Evolutionary conservation across 805 yeast species (phyloP).

Genomic region (Groenewaldozyma tartarivorans): DNA sequence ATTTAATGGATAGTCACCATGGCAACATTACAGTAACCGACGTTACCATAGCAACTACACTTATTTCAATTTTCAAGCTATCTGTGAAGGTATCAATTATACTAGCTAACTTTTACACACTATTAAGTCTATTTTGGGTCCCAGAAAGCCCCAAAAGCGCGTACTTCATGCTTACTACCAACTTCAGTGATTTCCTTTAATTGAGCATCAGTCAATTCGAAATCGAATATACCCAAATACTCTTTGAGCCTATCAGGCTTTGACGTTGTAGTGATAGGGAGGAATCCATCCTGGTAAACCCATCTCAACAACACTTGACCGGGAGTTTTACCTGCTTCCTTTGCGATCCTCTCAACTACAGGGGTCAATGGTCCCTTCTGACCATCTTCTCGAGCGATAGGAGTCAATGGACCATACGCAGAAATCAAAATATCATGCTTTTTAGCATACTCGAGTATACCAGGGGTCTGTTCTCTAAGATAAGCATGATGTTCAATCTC

Average conservation of each 20-base stretch:
- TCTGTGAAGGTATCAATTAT: too few species aligned
- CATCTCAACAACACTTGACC: constrained; percentile 39
- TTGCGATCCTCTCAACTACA: constrained; percentile 44
- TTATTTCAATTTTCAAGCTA: too few species aligned
- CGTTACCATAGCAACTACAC: too few species aligned
- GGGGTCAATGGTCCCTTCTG: constrained; percentile 38
- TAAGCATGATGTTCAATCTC: constrained; percentile 55
- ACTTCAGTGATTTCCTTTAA: constrained; percentile 22
- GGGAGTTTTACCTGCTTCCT: constrained; percentile 35
- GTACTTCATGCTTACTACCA: neutral
- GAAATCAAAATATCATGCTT: constrained; percentile 41
- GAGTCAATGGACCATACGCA: constrained; percentile 60
- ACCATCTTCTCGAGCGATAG: too few species aligned
- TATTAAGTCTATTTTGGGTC: too few species aligned
- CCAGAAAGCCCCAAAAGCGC: too few species aligned
- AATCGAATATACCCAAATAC: constrained; percentile 44
- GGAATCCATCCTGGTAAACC: constrained; percentile 61
- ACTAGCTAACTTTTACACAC: too few species aligned
- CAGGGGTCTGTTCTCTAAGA: constrained; percentile 33
- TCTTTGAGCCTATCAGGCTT: constrained; percentile 38
- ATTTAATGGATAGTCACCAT: too few species aligned
- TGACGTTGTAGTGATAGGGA: constrained; percentile 58
- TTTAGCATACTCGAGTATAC: constrained; percentile 36
- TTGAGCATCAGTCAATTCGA: constrained; percentile 36
- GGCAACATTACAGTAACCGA: too few species aligned